Conservation (phyloP, 148 eudicot genomes). For the Camellia sinensis region DNA sequence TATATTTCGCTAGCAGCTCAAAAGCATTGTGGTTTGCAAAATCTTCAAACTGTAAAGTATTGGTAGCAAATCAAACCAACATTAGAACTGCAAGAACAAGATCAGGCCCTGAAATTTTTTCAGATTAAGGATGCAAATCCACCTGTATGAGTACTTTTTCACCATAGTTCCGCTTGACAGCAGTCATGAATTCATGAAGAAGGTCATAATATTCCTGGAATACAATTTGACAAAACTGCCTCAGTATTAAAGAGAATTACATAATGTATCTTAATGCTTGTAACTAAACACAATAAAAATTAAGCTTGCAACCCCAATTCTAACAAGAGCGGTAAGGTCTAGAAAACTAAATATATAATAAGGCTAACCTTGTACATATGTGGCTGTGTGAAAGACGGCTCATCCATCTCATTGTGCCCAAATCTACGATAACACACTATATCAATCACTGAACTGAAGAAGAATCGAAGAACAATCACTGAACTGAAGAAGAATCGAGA, state of each 20-base stretch:
- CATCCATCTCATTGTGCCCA: too few relatives aligned
- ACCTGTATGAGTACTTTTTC: constrained; percentile 95
- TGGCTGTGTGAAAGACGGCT: too few relatives aligned
- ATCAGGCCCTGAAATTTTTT: neutral
- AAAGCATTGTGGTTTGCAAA: constrained; percentile 99
- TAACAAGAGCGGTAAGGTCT: too few relatives aligned
- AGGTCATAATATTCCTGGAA: constrained; percentile 85
- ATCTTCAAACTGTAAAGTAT: constrained; percentile 71
- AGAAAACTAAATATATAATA: too few relatives aligned
- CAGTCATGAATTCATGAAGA: constrained; percentile 78
- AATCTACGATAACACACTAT: too few relatives aligned
- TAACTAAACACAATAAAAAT: constrained; percentile 2
- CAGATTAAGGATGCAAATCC: neutral
- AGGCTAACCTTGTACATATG: too few relatives aligned
- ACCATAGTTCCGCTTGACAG: constrained; percentile 93
- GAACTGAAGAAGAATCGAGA: too few relatives aligned
- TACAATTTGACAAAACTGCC: neutral
- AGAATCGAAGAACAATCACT: too few relatives aligned
- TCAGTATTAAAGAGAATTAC: constrained; percentile 3
- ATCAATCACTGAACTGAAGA: too few relatives aligned
- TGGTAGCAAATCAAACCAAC: neutral
- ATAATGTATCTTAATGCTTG: neutral
- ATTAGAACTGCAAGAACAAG: constrained; percentile 10
- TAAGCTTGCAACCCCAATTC: too few relatives aligned
- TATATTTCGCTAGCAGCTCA: constrained; percentile 71